Percentiles rank a stretch among this genome's conserved stretches.
phyloP scores from a whole-genome alignment of 1,284 basidiomycete species.

The Apiotrichum veenhuisii region DNA sequence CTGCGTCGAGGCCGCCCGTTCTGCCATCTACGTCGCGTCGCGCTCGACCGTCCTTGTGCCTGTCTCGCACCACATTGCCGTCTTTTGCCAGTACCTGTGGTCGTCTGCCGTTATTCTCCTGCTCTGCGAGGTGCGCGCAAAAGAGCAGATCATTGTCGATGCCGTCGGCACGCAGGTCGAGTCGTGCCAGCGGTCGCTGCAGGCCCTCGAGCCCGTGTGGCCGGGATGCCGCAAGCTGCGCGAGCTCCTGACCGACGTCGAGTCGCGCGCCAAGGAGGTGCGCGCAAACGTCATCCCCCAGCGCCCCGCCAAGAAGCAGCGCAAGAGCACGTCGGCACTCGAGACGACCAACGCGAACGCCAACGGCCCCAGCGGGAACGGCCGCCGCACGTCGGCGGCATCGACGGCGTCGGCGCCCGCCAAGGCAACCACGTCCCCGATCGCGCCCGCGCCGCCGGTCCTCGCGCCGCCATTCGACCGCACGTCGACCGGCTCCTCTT shows the following conservation, averaged over 20 bases:
- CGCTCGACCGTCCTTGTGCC: conserved; percentile 80
- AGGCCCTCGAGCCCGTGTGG: conserved; percentile 81
- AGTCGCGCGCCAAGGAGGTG: conserved; percentile 42
- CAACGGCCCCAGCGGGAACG: not conserved
- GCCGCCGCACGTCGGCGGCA: not conserved
- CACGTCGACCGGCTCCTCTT: not conserved
- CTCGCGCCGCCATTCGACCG: not conserved
- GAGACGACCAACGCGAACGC: not conserved
- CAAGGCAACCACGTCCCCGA: not conserved
- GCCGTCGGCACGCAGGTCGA: conserved; percentile 78
- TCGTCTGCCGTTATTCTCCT: conserved; percentile 83
- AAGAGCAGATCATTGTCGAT: conserved; percentile 61
- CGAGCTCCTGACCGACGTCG: conserved; percentile 46
- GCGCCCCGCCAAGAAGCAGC: conserved; percentile 26
- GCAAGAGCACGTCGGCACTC: conserved; percentile 16
- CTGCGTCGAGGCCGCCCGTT: conserved; percentile 46
- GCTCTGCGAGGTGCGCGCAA: conserved; percentile 77
- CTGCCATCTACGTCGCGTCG: conserved; percentile 69
- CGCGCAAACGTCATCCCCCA: conserved; percentile 14
- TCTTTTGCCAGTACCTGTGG: conserved; percentile 87
- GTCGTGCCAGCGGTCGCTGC: conserved; percentile 65
- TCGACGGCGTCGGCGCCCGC: not conserved
- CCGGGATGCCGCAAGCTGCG: conserved; percentile 82
- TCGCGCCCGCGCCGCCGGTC: not conserved
- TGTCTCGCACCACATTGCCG: conserved; percentile 79